Conservation (phyloP, 495 filamentous ascomycete species). For the Penicillium ochrochloron region DNA sequence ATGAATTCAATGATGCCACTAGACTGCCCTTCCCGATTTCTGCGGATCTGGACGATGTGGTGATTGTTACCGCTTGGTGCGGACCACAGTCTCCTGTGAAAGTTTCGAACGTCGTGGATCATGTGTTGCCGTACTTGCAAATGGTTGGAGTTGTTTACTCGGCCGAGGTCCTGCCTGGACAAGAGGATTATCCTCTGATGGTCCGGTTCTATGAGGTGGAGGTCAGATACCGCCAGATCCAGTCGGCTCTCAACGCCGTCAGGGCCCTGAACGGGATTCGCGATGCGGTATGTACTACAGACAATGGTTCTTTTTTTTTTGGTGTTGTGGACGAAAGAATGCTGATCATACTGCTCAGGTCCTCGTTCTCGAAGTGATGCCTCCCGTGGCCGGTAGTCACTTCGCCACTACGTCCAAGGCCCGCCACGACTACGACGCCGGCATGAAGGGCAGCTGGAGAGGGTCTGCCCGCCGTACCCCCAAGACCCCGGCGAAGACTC, state of each 20-base stretch:
- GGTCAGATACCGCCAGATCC: constrained; percentile 9
- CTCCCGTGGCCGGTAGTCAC: constrained; percentile 17
- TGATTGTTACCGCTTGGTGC: constrained; percentile 13
- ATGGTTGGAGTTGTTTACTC: background rate
- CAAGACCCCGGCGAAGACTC: background rate
- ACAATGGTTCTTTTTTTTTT: background rate
- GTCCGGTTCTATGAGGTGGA: constrained; percentile 11
- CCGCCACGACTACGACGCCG: background rate
- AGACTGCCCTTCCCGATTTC: background rate
- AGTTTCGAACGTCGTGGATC: background rate
- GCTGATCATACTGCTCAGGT: constrained; percentile 24
- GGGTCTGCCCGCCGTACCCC: background rate
- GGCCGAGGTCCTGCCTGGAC: background rate
- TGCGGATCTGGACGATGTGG: constrained; percentile 15
- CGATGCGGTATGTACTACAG: constrained; percentile 9
- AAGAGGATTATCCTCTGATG: background rate
- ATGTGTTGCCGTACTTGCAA: background rate
- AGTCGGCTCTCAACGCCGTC: constrained; percentile 15
- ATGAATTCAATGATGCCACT: background rate
- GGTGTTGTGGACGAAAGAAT: background rate
- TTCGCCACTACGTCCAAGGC: background rate
- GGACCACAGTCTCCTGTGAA: background rate
- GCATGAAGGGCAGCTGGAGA: background rate
- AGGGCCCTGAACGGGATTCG: constrained; percentile 17
- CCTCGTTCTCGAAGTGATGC: constrained; percentile 34